Base-by-base conservation (phyloP, 441 rosid genomes). In the Monsonia emarginata region DNA sequence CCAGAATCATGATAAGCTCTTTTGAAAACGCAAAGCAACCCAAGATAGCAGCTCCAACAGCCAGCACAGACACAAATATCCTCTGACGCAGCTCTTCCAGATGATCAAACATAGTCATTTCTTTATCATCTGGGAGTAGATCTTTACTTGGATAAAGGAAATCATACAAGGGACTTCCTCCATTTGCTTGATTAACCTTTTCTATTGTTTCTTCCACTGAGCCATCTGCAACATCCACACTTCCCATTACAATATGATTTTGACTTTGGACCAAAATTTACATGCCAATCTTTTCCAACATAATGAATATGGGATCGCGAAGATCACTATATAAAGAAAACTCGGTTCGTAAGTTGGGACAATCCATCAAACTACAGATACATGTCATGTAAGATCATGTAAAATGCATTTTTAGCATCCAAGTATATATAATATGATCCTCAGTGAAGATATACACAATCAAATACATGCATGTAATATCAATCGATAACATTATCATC, bases 11-110 rank as follows among this genome's bases (percentile, higher is more conserved):
- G 50, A 93, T 76, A 40, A 93, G 81, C 63, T 88, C 98, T 76
- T 93, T 93, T 11, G 98, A 90, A 80, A 85, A 87, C 44, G 93
- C 84, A 71, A 93, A 93, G 85, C 98, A 93, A 69, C 96, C 97
- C 68, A 80, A 69, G 22, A 93, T 93, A 48, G 97, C 87, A 67
- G 81, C 97, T 71, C 97, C 98, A 57, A 93, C 96, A 5, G 93
- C 95, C 81, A 93, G 82, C 75, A 85, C 96, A 2, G 96, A 87
- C 65, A 90, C 83, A 71, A 93, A 90, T 58, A 90, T 56, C 74
- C 98, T 85, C 81, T 93, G 85, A 0, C 97, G 83, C 74, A 93
- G 80, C 84, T 93, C 98, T 75, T 93, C 98, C 9, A 90, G 87
- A 74, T 93, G 98, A 79, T 93, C 98, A 64, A 90, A 93, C 76